Base-by-base conservation (phyloP, 2,329 filamentous ascomycete species). In the Talaromyces sp. region DNA sequence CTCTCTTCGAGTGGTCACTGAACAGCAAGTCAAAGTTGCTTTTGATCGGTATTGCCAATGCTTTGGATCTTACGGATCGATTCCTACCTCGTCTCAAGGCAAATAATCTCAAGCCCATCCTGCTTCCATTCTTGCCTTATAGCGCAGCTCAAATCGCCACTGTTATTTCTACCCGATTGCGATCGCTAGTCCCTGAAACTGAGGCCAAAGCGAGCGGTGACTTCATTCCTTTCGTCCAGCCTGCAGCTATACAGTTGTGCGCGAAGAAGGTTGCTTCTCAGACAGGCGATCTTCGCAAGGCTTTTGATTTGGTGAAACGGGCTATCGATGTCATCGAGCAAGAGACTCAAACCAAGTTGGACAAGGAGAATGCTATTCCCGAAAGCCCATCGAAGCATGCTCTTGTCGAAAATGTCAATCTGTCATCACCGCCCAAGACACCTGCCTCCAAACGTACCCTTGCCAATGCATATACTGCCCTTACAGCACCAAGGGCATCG, bases 1-100 rank as follows among this genome's bases (percentile, higher is more conserved):
- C 88, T 68, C 83, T 99, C n/a, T 97, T 99, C 71, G 93, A 97
- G 75, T 98, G 94, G 93, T 96, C 95, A 1, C 82, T 99, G 72
- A 87, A 92, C 68, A 88, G 88, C 68, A 86, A 87, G 1, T 97
- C 95, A 0, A 88, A 87, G 22, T 87, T 99, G 5, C 83, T 95
- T 40, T 83, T 99, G 19, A 86, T 99, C 59, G 95, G 95, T 58
- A 97, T 99, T 73, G 95, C 95, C 71, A 99, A 99, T 73, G 95
- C 95, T 3, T 84, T 99, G 63, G 95, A 99, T 75, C 83, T 99
- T 65, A 99, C 95, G 0, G 95, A 98, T 75, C 91, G 95, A 10
- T 97, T 97, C 71, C 84, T 99, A 22, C 95, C 95, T 59, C 90
- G 94, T 61, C 86, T 99, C 68, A 98, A 98, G 81, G 89, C 93